Base-by-base conservation (phyloP, 2,329 filamentous ascomycete genomes). In the Cryphonectria nitschkei region DNA sequence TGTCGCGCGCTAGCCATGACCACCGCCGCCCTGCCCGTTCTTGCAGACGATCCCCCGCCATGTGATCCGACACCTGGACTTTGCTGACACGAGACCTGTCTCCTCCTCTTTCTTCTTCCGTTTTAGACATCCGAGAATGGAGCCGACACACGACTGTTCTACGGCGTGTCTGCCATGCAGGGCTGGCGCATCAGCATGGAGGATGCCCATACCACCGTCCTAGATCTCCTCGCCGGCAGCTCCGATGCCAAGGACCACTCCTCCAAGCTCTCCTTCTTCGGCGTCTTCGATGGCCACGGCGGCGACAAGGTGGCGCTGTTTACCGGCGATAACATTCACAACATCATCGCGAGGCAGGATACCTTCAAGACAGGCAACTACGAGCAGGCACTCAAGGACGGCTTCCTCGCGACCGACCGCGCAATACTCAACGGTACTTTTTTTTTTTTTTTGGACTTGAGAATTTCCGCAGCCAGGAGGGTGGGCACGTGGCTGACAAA, bases 121-220 rank as follows among this genome's bases (percentile, higher is more conserved):
- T 2, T 75, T 71, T 80, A 98, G 96, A 87, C 90, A 84, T 99
- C 96, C 79, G 91, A 92, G 81, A 90, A 90, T 80, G 95, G 95
- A 83, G 91, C 94, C 84, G 95, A 98, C 93, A 94, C 97, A 75
- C 91, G 93, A 80, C 90, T 97, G 80, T 84, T 96, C 80, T 99
- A 93, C 82, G 96, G 96, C 80, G 90, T 98, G 75, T 99, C 96
- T 75, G 94, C 94, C 83, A 99, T 99, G 96, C 96, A 99, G 84
- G 96, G 96, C 86, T 99, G 96, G 96, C 93, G 96, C 85, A 98
- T 99, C 84, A 97, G 93, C 86, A 99, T 99, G 96, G 96, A 99
- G 82, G 96, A 99, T 81, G 91, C 96, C 74, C 96, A 99, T 84
- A 93, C 93, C 73, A 89, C 93, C 69, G 85, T 98, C 67, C 92